A percentile compares a stretch with the other conserved stretches of the same genome.
Conservation (phyloP, 169 alveolate species). For the Eimeria nieschulzi region DNA sequence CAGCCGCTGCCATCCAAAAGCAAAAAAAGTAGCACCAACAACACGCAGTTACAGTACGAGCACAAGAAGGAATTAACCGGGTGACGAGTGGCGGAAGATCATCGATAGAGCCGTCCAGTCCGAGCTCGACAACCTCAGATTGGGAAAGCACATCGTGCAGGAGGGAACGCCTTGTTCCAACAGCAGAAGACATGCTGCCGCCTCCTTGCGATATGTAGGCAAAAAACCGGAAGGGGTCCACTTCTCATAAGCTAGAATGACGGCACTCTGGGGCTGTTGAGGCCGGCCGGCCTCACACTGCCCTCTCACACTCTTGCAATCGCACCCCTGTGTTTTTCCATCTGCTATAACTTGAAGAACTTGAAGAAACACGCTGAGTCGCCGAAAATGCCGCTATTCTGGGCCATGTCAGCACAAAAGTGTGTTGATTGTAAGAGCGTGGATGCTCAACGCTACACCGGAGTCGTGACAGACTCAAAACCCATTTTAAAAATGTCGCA, state of each 20-base stretch:
- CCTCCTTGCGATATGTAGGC: background rate
- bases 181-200: constrained; percentile 34
- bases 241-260: background rate
- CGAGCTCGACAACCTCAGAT: constrained; percentile 50
- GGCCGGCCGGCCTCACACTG: too few relatives aligned
- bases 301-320: too few relatives aligned
- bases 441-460: too few relatives aligned
- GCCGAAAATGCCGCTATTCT: too few relatives aligned
- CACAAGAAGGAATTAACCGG: constrained; percentile 3
- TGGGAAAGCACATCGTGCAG: constrained; percentile 56
- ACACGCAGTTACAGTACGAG: constrained; percentile 14
- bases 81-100: constrained; percentile 48
- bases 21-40: constrained; percentile 17
- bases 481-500: too few relatives aligned
- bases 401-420: too few relatives aligned
- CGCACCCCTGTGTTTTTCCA: too few relatives aligned
- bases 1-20: constrained; percentile 37
- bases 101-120: constrained; percentile 44
- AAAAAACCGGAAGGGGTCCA: background rate
- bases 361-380: too few relatives aligned
- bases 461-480: too few relatives aligned
- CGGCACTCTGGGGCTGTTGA: background rate
- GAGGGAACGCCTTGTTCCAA: constrained; percentile 44
- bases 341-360: too few relatives aligned
- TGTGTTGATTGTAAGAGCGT: too few relatives aligned